Evolutionary conservation across 352 stramenopile genomes (phyloP), one percentile per base, ranked within the genome.

Genomic region (Thraustochytrium sp.): DNA sequence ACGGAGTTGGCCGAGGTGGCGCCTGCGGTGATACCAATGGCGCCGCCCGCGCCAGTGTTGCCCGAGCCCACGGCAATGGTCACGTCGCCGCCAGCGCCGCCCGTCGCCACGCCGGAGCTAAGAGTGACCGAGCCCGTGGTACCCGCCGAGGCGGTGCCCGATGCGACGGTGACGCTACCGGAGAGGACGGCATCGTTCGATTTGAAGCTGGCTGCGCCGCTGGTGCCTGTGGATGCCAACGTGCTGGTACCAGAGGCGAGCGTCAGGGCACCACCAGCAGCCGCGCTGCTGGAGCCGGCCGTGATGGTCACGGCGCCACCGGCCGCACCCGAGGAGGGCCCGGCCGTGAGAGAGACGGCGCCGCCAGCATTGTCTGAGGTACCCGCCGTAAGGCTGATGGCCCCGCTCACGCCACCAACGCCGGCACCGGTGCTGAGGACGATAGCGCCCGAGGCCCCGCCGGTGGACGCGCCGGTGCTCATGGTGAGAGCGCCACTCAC

Each of bases 31-130:
- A 93, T 31, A 13, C 86, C 87, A 8, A 94, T 65, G 3, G 86
- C 55, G 9, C 91, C 91, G 46, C 92, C 92, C 88, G 94, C 90
- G 46, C 89, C 90, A 42, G 89, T 87, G 82, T 94, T 89, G 46
- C 91, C 91, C 55, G 61, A 34, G 18, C 90, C 90, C 61, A 92
- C 89, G 40, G 82, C 64, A 2, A 84, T 89, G 63, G 34, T 49
- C 2, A 72, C 38, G 26, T 72, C 38, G 59, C 59, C 59, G 23
- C 59, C 59, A 11, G 59, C 59, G 21, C 59, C 59, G 13, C 38
- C 38, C 13, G 34, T 44, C 13, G 59, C 59, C 4, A 31, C 8
- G 21, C 59, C 59, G 9, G 59, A 72, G 9, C n/a, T 44, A 9
- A 72, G n/a, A 11, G 59, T 72, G 34, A 72, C 59, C 9, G 38